Percentiles rank a stretch among this genome's conserved stretches.
These are phyloP conservation scores for Rhizopogon vulgaris DNA, from an alignment of 768 basidiomycete genomes.

Conservation along the genomic window DNA sequence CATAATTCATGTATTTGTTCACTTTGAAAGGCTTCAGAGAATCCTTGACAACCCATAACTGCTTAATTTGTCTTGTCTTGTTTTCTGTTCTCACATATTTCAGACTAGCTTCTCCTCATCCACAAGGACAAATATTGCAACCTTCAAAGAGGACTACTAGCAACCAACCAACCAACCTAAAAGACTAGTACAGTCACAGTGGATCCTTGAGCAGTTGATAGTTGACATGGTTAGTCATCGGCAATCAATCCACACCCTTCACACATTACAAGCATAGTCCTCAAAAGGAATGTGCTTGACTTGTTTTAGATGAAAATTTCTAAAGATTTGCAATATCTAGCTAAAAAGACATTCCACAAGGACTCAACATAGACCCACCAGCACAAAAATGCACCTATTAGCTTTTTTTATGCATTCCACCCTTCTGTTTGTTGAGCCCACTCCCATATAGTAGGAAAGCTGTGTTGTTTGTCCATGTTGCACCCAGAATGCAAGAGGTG, in stretches of 20 bases:
- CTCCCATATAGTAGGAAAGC: too few relatives aligned
- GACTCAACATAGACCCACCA: too few relatives aligned
- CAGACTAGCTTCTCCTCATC: background rate
- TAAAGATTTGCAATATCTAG: background rate
- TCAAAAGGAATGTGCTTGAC: background rate
- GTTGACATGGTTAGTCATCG: background rate
- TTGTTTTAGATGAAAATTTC: background rate
- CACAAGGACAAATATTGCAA: background rate
- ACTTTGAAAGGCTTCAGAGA: too few relatives aligned
- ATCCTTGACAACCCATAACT: too few relatives aligned
- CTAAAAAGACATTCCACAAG: background rate
- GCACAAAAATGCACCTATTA: too few relatives aligned
- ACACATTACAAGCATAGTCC: background rate
- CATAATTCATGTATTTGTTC: too few relatives aligned
- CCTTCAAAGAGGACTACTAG: background rate
- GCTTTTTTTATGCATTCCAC: too few relatives aligned
- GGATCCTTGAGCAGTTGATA: background rate
- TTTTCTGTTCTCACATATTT: background rate
- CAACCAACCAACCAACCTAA: background rate
- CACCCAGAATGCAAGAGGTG: too few relatives aligned
- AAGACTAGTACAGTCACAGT: background rate
- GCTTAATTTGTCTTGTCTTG: too few relatives aligned
- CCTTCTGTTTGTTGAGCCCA: too few relatives aligned
- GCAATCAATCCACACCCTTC: background rate
- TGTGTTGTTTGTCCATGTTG: too few relatives aligned